A percentile compares a stretch with the other conserved stretches of the same genome.
Evolutionary conservation across 2,329 filamentous ascomycete genomes (phyloP).

Genomic region (Purpureocillium takamizusanense): DNA sequence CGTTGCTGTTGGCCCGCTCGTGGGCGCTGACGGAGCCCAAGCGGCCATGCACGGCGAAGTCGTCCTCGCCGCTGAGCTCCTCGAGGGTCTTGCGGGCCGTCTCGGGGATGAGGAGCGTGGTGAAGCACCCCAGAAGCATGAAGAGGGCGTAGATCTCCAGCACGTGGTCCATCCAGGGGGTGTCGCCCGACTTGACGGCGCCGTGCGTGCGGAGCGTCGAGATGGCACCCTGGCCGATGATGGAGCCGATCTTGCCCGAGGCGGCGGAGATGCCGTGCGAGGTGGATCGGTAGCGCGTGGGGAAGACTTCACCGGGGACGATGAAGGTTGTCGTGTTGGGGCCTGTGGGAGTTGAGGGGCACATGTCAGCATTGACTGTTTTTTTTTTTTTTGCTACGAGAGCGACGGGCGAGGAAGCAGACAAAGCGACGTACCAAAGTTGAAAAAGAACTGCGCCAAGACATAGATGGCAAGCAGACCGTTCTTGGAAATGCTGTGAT

Average conservation of each 20-base stretch:
- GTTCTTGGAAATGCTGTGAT: conserved; percentile 39
- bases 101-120: conserved; percentile 62
- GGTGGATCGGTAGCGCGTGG: conserved; percentile 46
- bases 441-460: conserved; percentile 50
- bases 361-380: conserved; percentile 2
- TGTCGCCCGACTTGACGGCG: conserved; percentile 24
- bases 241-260: conserved; percentile 45
- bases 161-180: conserved; percentile 69
- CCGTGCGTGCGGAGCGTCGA: conserved; percentile 40
- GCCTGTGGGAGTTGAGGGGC: conserved; percentile 17
- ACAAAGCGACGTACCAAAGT: conserved; percentile 30
- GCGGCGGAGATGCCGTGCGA: conserved; percentile 50
- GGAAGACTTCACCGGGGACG: conserved; percentile 47
- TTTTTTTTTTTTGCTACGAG: too few species aligned
- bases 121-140: conserved; percentile 65
- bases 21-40: background rate
- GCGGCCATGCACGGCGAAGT: conserved; percentile 14
- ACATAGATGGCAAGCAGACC: conserved; percentile 48
- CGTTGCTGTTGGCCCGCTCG: background rate
- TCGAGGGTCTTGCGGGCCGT: conserved; percentile 68
- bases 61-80: conserved; percentile 37
- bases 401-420: background rate
- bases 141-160: conserved; percentile 68
- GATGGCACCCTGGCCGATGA: conserved; percentile 49
- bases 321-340: conserved; percentile 50